These are phyloP conservation scores for Saturnispora sanitii DNA, from an alignment of 805 yeast genomes.

Conservation along the genomic window DNA sequence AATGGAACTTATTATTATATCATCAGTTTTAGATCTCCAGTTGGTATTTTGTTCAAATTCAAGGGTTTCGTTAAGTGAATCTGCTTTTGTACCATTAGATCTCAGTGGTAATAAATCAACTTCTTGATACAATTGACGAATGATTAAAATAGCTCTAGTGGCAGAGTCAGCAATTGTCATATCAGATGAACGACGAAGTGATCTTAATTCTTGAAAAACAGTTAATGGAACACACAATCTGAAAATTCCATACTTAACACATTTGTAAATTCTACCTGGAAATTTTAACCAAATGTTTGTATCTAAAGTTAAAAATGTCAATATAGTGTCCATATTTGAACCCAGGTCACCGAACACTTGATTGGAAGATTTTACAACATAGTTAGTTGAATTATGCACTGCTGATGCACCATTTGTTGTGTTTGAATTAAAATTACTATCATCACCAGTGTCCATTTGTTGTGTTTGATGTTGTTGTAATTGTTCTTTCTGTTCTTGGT, in stretches of 20 bases:
- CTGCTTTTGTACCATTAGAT: slow-evolving; percentile 60
- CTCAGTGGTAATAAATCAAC: slow-evolving; percentile 48
- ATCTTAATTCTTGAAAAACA: slow-evolving; percentile 68
- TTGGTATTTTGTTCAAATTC: slow-evolving; percentile 66
- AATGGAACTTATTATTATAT: slow-evolving; percentile 47
- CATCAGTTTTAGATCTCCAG: slow-evolving; percentile 69
- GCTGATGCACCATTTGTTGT: too few species aligned
- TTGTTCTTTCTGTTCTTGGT: neutral
- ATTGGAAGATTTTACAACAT: too few species aligned
- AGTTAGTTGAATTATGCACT: too few species aligned
- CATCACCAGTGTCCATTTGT: neutral
- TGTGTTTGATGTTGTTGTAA: neutral
- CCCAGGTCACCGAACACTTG: slow-evolving; percentile 51
- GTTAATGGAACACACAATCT: slow-evolving; percentile 59
- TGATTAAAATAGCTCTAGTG: slow-evolving; percentile 66
- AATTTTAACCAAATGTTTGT: slow-evolving; percentile 77
- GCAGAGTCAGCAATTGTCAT: slow-evolving; percentile 72
- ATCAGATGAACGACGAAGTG: slow-evolving; percentile 60
- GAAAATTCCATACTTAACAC: slow-evolving; percentile 50
- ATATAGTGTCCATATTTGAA: slow-evolving; percentile 43
- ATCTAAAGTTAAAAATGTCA: slow-evolving; percentile 56
- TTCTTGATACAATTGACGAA: slow-evolving; percentile 54
- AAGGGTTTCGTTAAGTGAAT: slow-evolving; percentile 58
- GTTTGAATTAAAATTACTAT: too few species aligned
- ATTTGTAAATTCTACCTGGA: slow-evolving; percentile 66